Evolutionary conservation across 306 rosid genomes (phyloP).

Genomic region (Gleditsia sinensis): DNA sequence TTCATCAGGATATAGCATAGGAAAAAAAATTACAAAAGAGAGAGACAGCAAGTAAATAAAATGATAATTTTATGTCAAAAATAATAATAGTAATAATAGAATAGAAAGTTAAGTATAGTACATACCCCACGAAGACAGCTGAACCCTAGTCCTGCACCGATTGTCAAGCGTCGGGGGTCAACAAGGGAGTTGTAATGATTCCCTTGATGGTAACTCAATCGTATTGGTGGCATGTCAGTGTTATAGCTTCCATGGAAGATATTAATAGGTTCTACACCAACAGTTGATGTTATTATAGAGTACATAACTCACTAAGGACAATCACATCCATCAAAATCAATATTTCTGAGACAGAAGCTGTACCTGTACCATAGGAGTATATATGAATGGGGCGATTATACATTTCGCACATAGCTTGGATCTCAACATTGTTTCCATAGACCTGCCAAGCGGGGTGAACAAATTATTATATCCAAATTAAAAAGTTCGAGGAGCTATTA

Average conservation of each 20-base stretch:
- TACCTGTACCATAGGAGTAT: slow-evolving; percentile 82
- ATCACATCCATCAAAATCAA: slow-evolving; percentile 1
- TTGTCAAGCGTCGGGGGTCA: slow-evolving; percentile 79
- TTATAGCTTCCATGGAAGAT: slow-evolving; percentile 82
- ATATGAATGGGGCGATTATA: slow-evolving; percentile 97
- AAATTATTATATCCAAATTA: slow-evolving; percentile 1
- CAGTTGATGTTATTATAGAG: slow-evolving; percentile 25
- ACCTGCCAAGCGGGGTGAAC: slow-evolving; percentile 60
- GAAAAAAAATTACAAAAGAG: background rate
- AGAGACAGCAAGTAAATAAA: background rate
- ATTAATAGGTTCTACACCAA: slow-evolving; percentile 87
- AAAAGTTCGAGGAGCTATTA: slow-evolving; percentile 10
- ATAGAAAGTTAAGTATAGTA: background rate
- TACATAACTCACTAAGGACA: background rate
- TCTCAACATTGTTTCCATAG: slow-evolving; percentile 93
- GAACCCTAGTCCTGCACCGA: slow-evolving; percentile 97
- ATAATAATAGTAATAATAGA: background rate
- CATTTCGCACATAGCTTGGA: slow-evolving; percentile 94
- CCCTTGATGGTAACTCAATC: slow-evolving; percentile 91
- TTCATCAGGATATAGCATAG: background rate
- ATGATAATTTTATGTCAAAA: background rate
- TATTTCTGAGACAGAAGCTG: slow-evolving; percentile 4
- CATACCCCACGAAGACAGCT: slow-evolving; percentile 82
- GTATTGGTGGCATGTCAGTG: slow-evolving; percentile 90
- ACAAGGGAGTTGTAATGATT: slow-evolving; percentile 97